Percentiles rank a stretch among this genome's conserved stretches.
phyloP scores from a whole-genome alignment of 768 basidiomycete genomes.

The Leccinum disarticulatum region DNA sequence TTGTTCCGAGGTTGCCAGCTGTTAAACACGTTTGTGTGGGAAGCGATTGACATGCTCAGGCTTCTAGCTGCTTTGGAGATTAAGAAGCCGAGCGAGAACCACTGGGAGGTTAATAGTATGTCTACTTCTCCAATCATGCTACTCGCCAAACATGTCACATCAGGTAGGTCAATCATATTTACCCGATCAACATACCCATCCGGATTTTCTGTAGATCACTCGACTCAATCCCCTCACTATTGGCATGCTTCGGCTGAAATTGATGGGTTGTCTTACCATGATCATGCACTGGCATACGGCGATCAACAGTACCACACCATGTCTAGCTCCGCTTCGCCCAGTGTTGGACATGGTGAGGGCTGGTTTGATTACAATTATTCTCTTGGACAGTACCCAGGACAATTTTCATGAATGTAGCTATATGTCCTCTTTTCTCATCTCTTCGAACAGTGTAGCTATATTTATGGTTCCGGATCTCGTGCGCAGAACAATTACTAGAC shows the following conservation, averaged over 20 bases:
- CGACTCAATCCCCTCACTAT: neutral
- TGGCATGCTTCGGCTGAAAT: neutral
- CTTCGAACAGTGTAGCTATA: conserved; percentile 4
- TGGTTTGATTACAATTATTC: neutral
- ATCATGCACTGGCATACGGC: neutral
- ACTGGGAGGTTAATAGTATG: neutral
- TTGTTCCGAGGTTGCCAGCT: neutral
- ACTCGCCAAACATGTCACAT: neutral
- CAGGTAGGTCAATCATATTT: conserved; percentile 2
- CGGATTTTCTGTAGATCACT: conserved; percentile 3
- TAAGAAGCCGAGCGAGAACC: neutral
- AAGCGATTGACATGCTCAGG: conserved; percentile 14
- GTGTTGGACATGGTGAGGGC: neutral
- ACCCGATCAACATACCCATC: neutral
- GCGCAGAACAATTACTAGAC: neutral
- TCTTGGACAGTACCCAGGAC: neutral
- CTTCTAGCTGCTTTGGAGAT: neutral
- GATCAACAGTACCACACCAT: conserved; percentile 1
- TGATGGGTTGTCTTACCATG: neutral
- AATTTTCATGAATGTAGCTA: neutral
- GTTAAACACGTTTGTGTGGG: conserved; percentile 2
- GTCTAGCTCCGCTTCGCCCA: neutral
- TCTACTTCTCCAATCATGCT: neutral
- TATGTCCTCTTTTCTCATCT: neutral
- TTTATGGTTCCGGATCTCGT: neutral